These are phyloP conservation scores for Phycomyces nitens DNA, from an alignment of 192 early-diverging fungal genomes.

Conservation along the genomic window DNA sequence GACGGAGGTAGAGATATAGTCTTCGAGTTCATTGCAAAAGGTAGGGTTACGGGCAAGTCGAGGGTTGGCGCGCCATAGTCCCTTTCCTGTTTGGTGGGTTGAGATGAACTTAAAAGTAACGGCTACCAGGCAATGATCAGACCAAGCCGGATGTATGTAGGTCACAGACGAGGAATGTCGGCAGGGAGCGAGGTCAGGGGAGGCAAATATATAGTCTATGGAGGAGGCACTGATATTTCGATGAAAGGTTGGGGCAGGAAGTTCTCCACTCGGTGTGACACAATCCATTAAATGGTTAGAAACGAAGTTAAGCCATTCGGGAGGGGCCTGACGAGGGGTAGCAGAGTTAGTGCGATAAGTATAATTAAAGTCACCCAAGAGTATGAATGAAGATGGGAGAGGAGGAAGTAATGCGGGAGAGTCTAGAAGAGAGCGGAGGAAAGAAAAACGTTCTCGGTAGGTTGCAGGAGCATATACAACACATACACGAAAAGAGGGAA, in stretches of 20 bases:
- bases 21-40: not conserved
- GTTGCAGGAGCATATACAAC: slow-evolving; percentile 8
- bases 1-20: not conserved
- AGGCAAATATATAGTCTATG: slow-evolving; percentile 28
- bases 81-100: not conserved
- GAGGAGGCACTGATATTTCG: not conserved
- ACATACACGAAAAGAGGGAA: not conserved
- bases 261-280: slow-evolving; percentile 1
- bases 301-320: not conserved
- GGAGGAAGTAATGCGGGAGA: not conserved
- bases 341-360: not conserved
- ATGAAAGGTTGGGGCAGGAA: not conserved
- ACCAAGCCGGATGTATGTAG: not conserved
- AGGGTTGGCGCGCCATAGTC: slow-evolving; percentile 18
- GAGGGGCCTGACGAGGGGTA: not conserved
- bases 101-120: not conserved
- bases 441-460: not conserved
- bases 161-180: not conserved
- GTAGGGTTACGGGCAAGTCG: not conserved
- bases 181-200: not conserved
- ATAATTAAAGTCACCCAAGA: slow-evolving; percentile 8
- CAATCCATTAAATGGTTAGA: not conserved
- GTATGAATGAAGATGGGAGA: not conserved
- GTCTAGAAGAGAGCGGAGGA: not conserved
- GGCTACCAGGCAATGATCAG: slow-evolving; percentile 14